Evolutionary conservation across 2,329 filamentous ascomycete genomes (phyloP), one percentile per base, ranked within the genome.

Genomic region (Aschersonia sp.): DNA sequence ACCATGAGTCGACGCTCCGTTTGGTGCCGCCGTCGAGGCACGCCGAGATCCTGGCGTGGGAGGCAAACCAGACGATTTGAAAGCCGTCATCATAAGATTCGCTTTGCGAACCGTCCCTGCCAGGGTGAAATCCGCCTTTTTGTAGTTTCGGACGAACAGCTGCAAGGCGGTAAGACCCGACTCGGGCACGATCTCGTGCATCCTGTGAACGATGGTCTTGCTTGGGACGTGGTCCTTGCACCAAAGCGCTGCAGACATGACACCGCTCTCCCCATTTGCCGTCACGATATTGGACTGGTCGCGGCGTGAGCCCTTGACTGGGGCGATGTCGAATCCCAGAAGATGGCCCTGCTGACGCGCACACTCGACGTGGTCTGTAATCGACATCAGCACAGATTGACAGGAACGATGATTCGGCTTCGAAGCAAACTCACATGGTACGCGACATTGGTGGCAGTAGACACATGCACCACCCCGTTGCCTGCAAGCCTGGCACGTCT

Each of bases 81-180:
- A 75, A 31, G 77, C 78, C 46, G 77, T 74, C 49, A 78, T 79
- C 59, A 83, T 77, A 42, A 92, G 75, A 50, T 87, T 92, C 29
- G 92, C 91, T 65, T 95, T 96, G 48, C 92, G 84, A 29, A 92
- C 87, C 20, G 91, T 96, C 31, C 92, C 92, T 2, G 89, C 96
- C 56, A 96, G 69, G 3, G 85, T 80, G 41, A 91, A 75, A 61
- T 98, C 92, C 6, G 92, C 91, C 65, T 97, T 91, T 65, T 98
- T 98, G 71, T 88, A 96, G 50, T 83, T 89, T 55, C 84, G 83
- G 43, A 84, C 86, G 61, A 85, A 98, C 30, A 94, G 73, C 62
- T 96, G 89, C 45, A 98, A 68, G 7, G 86, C 88, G 56, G 82
- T 94, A 47, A 80, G 66, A n/a, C 80, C 80, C n/a, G 72, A 72